Conservation (phyloP, 2,329 filamentous ascomycete genomes). For the Phyllosticta paracitricarpa region DNA sequence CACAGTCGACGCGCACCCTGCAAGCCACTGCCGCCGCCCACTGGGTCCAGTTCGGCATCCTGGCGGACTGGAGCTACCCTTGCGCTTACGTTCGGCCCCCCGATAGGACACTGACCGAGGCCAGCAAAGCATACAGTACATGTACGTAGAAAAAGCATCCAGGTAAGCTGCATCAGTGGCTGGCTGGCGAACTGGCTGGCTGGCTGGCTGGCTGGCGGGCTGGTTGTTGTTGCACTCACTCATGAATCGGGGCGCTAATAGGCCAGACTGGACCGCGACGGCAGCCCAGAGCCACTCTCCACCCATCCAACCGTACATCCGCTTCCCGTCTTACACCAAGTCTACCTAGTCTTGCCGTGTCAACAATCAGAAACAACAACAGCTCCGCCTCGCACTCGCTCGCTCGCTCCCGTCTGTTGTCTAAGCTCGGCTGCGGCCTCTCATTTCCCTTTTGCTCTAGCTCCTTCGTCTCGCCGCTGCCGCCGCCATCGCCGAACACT, state of each 20-base stretch:
- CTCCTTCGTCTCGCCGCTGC: no score
- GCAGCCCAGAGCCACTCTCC: neutral
- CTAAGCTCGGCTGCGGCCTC: neutral
- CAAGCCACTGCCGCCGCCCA: neutral
- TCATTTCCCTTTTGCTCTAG: neutral
- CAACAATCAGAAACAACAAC: neutral
- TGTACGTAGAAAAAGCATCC: no score
- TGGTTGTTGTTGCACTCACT: no score
- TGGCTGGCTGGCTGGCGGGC: no score
- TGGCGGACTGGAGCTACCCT: neutral
- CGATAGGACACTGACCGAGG: no score
- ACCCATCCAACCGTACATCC: neutral
- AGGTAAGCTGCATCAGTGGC: no score
- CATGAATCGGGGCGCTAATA: neutral
- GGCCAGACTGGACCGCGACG: no score
- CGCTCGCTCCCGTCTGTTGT: neutral
- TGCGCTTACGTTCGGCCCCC: no score
- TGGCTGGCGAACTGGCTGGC: no score
- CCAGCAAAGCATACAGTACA: no score
- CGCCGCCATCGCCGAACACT: neutral
- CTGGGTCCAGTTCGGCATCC: neutral
- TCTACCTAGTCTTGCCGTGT: neutral
- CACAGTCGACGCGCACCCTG: neutral
- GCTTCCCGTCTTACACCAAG: neutral
- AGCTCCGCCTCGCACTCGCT: slow-evolving; percentile 5